Evolutionary conservation across 2,329 filamentous ascomycete species (phyloP).

Genomic region (Mycogone perniciosa): DNA sequence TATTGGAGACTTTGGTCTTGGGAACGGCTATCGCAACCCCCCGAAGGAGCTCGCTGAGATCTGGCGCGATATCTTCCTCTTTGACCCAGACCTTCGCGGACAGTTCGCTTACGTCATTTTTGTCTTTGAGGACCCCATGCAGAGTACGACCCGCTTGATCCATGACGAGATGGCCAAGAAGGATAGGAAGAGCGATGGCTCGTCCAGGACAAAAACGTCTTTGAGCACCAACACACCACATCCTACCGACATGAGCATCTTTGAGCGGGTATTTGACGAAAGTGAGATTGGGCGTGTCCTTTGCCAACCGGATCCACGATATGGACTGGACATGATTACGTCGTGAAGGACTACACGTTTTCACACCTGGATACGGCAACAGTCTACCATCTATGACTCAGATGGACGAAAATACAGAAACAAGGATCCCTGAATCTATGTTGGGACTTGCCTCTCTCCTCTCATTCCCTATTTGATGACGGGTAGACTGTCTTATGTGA

Average conservation of each 20-base stretch:
- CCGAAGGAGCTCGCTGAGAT: conserved; percentile 58
- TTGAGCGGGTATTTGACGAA: conserved; percentile 45
- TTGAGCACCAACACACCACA: conserved; percentile 24
- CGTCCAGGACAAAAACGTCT: conserved; percentile 29
- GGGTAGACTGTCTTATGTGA: background rate
- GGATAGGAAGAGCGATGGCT: conserved; percentile 27
- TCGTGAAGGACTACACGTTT: conserved; percentile 3
- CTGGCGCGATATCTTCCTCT: conserved; percentile 59
- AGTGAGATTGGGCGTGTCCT: conserved; percentile 45
- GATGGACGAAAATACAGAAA: too few relatives aligned
- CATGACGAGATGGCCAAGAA: conserved; percentile 52
- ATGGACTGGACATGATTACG: conserved; percentile 47
- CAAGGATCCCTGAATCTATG: too few relatives aligned
- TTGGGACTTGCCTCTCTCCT: background rate
- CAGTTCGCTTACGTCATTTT: conserved; percentile 58
- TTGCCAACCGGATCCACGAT: conserved; percentile 48
- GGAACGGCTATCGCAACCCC: conserved; percentile 58
- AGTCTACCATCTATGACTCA: too few relatives aligned
- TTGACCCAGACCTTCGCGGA: conserved; percentile 55
- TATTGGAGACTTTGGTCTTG: conserved; percentile 59
- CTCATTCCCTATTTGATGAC: background rate
- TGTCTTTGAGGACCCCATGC: conserved; percentile 53
- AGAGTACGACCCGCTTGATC: conserved; percentile 49
- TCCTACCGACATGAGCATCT: conserved; percentile 46
- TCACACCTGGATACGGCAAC: background rate